Conservation (phyloP, 352 stramenopile species). For the Phytophthora citricola region DNA sequence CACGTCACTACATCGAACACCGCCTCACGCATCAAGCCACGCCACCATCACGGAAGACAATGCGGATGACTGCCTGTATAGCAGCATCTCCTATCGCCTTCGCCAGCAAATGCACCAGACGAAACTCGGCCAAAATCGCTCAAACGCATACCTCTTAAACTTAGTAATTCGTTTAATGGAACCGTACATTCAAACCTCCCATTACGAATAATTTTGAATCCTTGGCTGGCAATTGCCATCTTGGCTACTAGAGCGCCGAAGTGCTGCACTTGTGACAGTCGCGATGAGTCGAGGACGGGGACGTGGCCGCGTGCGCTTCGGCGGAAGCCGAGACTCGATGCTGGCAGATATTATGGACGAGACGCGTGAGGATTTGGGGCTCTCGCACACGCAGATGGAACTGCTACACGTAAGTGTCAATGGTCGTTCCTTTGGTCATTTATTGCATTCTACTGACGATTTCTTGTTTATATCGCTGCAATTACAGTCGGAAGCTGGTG, state of each 20-base stretch:
- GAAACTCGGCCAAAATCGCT: not conserved
- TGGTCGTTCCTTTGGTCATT: not conserved
- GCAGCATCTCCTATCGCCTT: not conserved
- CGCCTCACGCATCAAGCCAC: not conserved
- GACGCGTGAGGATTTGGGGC: conserved; percentile 72
- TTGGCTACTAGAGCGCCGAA: not conserved
- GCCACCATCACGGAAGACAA: conserved; percentile 5
- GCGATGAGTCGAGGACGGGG: conserved; percentile 71
- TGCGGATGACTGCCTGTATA: conserved; percentile 20
- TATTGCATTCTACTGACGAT: not conserved
- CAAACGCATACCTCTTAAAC: not conserved
- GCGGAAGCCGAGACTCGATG: conserved; percentile 71
- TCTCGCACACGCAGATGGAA: conserved; percentile 78
- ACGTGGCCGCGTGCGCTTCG: conserved; percentile 72
- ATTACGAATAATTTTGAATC: conserved; percentile 19
- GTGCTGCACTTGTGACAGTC: not conserved
- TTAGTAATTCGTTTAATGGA: not conserved
- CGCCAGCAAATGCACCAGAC: not conserved
- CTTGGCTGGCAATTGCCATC: conserved; percentile 23
- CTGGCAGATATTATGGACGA: conserved; percentile 76
- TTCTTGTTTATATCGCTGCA: not conserved
- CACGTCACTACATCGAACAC: conserved; percentile 26
- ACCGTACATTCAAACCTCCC: conserved; percentile 3
- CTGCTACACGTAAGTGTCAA: conserved; percentile 54
- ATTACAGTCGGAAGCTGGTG: conserved; percentile 51